Base-by-base conservation (phyloP, 176 grass and related monocot genomes). In the Pharus latifolius region DNA sequence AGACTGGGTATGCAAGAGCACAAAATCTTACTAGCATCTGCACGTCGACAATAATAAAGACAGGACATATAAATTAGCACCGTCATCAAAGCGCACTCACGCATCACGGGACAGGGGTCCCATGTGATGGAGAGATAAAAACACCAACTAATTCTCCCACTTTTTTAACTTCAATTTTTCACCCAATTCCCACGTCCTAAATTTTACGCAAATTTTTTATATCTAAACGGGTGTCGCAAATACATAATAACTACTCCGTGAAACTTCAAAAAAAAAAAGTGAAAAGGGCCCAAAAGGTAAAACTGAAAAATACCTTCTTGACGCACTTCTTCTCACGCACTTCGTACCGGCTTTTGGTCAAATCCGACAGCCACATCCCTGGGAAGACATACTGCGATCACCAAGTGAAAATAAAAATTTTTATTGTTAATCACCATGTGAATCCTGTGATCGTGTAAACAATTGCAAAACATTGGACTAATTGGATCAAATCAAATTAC, bases 281-380 rank as follows among this genome's bases (percentile, higher is more conserved):
- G 16, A 1, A 43, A 29, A 31, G 18, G 0, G n/a, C n/a, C 3
- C 3, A 43, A 30, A 35, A 25, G 23, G 10, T 10, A 22, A 10
- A 10, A 2, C n/a, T 31, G 8, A 26, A 6, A 10, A 17, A 38
- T 85, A 96, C 88, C 92, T 96, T 96, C 79, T 79, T 96, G 40
- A 79, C 62, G 65, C 82, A 78, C 57, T 82, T 96, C 85, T 96
- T 96, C 88, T 92, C 82, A 67, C 88, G 89, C 45, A 96, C 92
- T 65, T 84, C 77, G 19, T 96, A 96, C 57, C 83, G 78, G 60
- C 73, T 75, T 64, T 80, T 91, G 46, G 80, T 76, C 63, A 91
- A 61, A 18, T 96, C 92, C n/a, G 82, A 73, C 29, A 96, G 80
- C 88, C 82, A 86, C 80, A 83, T 75, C 65, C 92, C 92, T 14